These are phyloP conservation scores for Hypoxylon sp. DNA, from an alignment of 2,329 filamentous ascomycete genomes.

Conservation along the genomic window DNA sequence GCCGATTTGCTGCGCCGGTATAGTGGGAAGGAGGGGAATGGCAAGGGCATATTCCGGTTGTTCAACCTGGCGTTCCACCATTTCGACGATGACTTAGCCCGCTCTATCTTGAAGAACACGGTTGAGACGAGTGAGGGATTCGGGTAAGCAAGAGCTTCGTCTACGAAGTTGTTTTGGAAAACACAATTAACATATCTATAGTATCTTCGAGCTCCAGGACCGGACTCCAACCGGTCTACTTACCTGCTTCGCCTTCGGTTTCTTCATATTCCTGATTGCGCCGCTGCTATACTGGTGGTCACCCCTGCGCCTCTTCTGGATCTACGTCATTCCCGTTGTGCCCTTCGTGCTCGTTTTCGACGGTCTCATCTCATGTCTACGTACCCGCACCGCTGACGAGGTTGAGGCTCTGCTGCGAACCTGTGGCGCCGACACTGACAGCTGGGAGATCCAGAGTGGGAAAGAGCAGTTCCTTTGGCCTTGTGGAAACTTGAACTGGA, in stretches of 20 bases:
- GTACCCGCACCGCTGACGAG: conserved; percentile 77
- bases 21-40: conserved; percentile 36
- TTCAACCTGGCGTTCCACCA: conserved; percentile 85
- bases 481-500: conserved; percentile 66
- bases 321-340: conserved; percentile 76
- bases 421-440: conserved; percentile 62
- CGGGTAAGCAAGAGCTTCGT: conserved; percentile 58
- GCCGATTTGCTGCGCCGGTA: conserved; percentile 60
- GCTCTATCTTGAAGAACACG: conserved; percentile 73
- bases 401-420: conserved; percentile 71
- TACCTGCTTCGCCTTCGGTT: conserved; percentile 66
- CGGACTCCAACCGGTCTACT: conserved; percentile 70
- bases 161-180: not conserved
- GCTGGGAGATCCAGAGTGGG: conserved; percentile 67
- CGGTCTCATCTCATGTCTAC: conserved; percentile 75
- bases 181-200: conserved; percentile 38
- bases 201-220: conserved; percentile 82
- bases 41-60: conserved; percentile 73
- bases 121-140: conserved; percentile 76
- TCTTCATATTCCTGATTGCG: conserved; percentile 66
- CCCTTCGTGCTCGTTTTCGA: conserved; percentile 79
- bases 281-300: conserved; percentile 69
- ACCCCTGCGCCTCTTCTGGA: conserved; percentile 72
- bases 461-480: conserved; percentile 65
- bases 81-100: conserved; percentile 76